A percentile compares a stretch with the other conserved stretches of the same genome.
phyloP scores from a whole-genome alignment of 495 filamentous ascomycete genomes.

The Aspergillus ostianus region DNA sequence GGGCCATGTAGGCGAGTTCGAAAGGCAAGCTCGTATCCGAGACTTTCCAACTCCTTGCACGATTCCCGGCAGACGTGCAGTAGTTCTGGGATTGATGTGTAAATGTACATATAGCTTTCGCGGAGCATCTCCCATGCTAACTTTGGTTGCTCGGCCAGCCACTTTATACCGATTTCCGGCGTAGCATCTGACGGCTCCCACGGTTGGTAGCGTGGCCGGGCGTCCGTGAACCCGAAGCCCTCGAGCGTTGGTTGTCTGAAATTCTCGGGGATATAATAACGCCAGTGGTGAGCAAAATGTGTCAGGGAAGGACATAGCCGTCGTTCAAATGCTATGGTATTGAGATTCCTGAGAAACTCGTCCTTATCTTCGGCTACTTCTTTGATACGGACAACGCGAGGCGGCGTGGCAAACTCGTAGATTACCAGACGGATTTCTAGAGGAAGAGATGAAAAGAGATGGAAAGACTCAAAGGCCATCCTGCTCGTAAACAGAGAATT shows the following conservation, averaged over 20 bases:
- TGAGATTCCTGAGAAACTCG: background rate
- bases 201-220: too few species aligned
- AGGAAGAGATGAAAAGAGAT: background rate
- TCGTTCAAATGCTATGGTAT: background rate
- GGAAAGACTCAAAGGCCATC: background rate
- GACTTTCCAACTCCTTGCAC: too few species aligned
- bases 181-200: background rate
- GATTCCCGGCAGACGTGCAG: too few species aligned
- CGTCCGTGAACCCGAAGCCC: background rate
- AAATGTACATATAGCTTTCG: too few species aligned
- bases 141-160: too few species aligned
- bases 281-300: background rate
- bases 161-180: background rate
- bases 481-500: background rate
- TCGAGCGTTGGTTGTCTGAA: background rate
- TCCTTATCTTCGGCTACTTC: background rate
- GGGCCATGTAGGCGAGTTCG: too few species aligned
- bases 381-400: background rate
- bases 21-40: too few species aligned
- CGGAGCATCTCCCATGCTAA: too few species aligned
- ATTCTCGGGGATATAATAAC: too few species aligned
- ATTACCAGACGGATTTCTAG: background rate
- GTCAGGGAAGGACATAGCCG: background rate
- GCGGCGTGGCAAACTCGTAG: background rate
- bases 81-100: too few species aligned